Evolutionary conservation across 1,139 yeast species (phyloP).

Genomic region (Hyphopichia khmerensis): DNA sequence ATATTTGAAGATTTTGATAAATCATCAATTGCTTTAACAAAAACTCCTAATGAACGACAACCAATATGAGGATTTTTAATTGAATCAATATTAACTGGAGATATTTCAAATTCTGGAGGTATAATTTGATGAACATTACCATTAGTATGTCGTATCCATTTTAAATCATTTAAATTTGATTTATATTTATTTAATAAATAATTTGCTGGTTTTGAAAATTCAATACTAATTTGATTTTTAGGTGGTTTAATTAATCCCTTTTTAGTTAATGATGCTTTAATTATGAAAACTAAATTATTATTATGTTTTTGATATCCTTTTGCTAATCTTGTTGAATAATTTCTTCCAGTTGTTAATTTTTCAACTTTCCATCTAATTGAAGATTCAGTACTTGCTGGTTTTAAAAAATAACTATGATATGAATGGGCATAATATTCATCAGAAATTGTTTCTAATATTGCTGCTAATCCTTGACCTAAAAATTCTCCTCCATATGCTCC

Average conservation of each 20-base stretch:
- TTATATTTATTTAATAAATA: conserved; percentile 31
- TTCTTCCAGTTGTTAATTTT: conserved; percentile 32
- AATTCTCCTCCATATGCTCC: conserved; percentile 47
- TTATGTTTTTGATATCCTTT: conserved; percentile 32
- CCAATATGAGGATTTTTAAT: conserved; percentile 19
- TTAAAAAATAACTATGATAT: conserved; percentile 39
- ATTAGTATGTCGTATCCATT: conserved; percentile 28
- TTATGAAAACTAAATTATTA: conserved; percentile 29
- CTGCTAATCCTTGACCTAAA: conserved; percentile 32
- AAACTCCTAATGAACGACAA: conserved; percentile 30
- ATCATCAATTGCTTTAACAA: conserved; percentile 33
- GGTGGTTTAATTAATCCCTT: conserved; percentile 23
- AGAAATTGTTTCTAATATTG: conserved; percentile 37
- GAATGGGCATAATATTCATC: conserved; percentile 37
- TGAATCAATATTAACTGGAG: not conserved
- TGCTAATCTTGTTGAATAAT: conserved; percentile 35
- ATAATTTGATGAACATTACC: conserved; percentile 30
- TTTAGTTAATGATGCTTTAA: conserved; percentile 36
- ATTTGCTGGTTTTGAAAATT: conserved; percentile 32
- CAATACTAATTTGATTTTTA: too few relatives aligned
- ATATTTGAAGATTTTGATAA: conserved; percentile 22
- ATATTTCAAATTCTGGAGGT: conserved; percentile 28
- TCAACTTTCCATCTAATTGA: conserved; percentile 37
- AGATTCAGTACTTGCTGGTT: conserved; percentile 32
- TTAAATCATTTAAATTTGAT: conserved; percentile 26